A percentile compares a stretch with the other conserved stretches of the same genome.
Evolutionary conservation across 352 stramenopile species (phyloP).

Genomic region (Phytophthora pinifolia): DNA sequence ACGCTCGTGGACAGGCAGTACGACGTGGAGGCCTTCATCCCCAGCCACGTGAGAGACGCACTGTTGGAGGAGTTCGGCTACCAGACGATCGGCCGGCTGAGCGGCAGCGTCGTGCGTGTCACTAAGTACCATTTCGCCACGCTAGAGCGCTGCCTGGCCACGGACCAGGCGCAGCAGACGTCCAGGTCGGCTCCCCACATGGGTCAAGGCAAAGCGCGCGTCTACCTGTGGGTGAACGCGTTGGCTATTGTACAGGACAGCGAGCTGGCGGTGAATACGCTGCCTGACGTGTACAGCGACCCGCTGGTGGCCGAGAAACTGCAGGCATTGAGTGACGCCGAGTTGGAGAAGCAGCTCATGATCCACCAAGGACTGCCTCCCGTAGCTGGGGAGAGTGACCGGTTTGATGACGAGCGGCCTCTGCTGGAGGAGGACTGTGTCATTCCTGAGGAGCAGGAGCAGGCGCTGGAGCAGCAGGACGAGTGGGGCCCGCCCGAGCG

Average conservation of each 20-base stretch:
- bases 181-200: constrained; percentile 26
- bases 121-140: constrained; percentile 68
- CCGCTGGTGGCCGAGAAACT: constrained; percentile 32
- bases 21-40: constrained; percentile 54
- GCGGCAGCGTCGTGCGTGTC: constrained; percentile 53
- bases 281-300: constrained; percentile 35
- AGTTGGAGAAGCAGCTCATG: constrained; percentile 50
- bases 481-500: constrained; percentile 37
- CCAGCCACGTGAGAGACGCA: constrained; percentile 17
- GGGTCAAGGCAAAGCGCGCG: constrained; percentile 7
- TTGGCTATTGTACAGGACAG: constrained; percentile 54
- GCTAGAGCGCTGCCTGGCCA: constrained; percentile 31
- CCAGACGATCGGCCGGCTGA: constrained; percentile 41
- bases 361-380: constrained; percentile 42
- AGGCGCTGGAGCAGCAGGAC: constrained; percentile 51
- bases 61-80: constrained; percentile 31
- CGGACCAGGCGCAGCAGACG: constrained; percentile 10
- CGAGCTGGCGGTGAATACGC: constrained; percentile 43
- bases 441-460: constrained; percentile 65
- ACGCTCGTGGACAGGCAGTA: constrained; percentile 54
- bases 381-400: constrained; percentile 4
- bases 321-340: constrained; percentile 12
- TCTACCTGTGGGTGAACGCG: constrained; percentile 49
- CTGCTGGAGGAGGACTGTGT: constrained; percentile 59
- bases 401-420: constrained; percentile 45